These are phyloP conservation scores for Ustilago esculenta DNA, from an alignment of 1,284 basidiomycete genomes.

Conservation along the genomic window DNA sequence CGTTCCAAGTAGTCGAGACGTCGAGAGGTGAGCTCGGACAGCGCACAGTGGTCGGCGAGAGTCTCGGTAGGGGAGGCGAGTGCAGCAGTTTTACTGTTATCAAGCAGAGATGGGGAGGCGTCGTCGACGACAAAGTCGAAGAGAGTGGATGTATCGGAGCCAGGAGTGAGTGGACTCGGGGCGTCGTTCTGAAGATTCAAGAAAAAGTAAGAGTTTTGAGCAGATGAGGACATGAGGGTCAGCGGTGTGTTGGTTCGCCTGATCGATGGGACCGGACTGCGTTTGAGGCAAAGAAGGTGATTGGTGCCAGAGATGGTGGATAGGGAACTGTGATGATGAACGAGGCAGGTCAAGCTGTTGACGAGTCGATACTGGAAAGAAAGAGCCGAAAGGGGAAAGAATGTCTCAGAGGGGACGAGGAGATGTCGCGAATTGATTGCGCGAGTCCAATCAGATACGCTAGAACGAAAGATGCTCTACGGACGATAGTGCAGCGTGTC, in stretches of 20 bases:
- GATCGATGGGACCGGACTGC: conserved; percentile 19
- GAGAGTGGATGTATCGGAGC: conserved; percentile 39
- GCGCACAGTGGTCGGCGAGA: not conserved
- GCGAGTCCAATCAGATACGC: not conserved
- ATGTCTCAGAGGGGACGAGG: too few species aligned
- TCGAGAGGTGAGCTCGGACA: conserved; percentile 3
- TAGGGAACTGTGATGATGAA: too few species aligned
- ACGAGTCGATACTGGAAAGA: too few species aligned
- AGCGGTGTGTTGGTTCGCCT: conserved; percentile 9
- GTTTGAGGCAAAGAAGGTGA: not conserved
- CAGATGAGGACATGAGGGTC: conserved; percentile 30
- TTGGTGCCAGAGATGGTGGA: not conserved
- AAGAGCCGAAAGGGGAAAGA: too few species aligned
- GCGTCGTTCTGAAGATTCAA: conserved; percentile 12
- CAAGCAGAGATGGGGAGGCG: conserved; percentile 1
- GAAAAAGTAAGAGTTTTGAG: conserved; percentile 11
- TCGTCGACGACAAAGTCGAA: conserved; percentile 30
- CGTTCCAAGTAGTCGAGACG: conserved; percentile 27
- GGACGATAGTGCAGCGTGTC: conserved; percentile 1
- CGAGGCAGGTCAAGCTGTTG: too few species aligned
- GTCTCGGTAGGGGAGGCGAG: conserved; percentile 31
- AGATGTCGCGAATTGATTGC: too few species aligned
- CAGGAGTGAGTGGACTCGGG: conserved; percentile 31
- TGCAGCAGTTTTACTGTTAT: conserved; percentile 4
- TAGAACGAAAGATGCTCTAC: not conserved